Base-by-base conservation (phyloP, 2,329 filamentous ascomycete genomes). In the Fusarium avenaceum region DNA sequence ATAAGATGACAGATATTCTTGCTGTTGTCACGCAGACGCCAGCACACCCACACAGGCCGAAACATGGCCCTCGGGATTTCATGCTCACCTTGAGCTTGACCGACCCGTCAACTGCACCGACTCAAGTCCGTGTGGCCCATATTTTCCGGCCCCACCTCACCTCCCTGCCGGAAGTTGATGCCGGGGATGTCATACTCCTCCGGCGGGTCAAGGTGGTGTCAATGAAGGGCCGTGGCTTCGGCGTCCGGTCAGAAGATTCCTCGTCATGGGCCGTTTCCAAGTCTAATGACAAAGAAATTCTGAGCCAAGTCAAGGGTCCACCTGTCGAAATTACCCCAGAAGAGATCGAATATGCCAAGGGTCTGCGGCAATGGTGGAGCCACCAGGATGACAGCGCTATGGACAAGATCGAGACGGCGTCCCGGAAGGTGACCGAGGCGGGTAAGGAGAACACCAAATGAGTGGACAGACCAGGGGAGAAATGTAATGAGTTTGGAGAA, bases 261-360 rank as follows among this genome's bases (percentile, higher is more conserved):
- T 89, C 86, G 17, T 84, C 85, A 54, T 90, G 89, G 86, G 88
- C 86, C 3, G 86, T 90, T 4, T 89, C 87, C 65, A 86, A 88
- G 68, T 76, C 78, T 39, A 76, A 76, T 4, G 76, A 79, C 45
- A 72, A 75, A 52, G 75, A 78, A 57, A 73, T 75, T 72, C 76
- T 83, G 43, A 79, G 85, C 42, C 85, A 90, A 77, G 84, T 90
- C 52, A 84, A 83, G 63, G 88, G 87, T 1, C 85, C 87, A 53
- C 87, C 87, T 1, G 82, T 90, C 20, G 88, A 90, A 76, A 81
- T 85, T 63, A 80, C 80, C 28, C 78, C 81, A 15, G 78, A 76
- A 28, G 88, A 89, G 76, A 79, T 78, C 49, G 78, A 77, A 28
- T 85, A 87, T 67, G 82, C 86, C 54, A 74, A 73, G 45, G 78